A percentile compares a stretch with the other conserved stretches of the same genome.
Conservation (phyloP, 75 land plant species). For the Chamaecyparis obtusa region DNA sequence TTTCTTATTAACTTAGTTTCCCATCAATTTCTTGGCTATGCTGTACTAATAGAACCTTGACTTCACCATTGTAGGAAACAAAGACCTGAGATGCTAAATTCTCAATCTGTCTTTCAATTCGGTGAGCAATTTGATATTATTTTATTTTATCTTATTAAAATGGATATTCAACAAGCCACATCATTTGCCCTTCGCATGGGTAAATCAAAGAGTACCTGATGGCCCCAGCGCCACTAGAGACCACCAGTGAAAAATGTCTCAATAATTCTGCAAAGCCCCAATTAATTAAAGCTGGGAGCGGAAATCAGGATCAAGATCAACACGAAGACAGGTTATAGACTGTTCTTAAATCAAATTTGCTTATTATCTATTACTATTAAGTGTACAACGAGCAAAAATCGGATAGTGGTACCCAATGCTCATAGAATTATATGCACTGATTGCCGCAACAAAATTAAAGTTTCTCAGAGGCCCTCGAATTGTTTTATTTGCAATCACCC, state of each 20-base stretch:
- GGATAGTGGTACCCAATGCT: conserved; percentile 9
- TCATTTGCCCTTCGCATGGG: neutral
- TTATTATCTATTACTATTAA: too few relatives aligned
- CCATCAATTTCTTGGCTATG: neutral
- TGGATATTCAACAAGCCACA: neutral
- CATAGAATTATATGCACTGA: conserved; percentile 4
- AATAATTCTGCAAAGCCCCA: neutral
- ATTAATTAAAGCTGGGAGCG: neutral
- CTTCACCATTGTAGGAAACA: conserved; percentile 32
- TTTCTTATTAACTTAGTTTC: neutral
- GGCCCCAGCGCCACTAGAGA: neutral
- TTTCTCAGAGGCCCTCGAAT: neutral
- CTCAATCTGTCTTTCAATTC: conserved; percentile 10
- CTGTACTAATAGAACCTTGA: neutral
- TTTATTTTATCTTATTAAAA: neutral
- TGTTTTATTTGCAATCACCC: neutral
- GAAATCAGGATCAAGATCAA: neutral
- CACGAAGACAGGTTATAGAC: neutral
- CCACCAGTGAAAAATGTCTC: neutral
- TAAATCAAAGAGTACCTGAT: neutral
- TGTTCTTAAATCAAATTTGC: too few relatives aligned
- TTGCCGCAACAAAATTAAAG: neutral
- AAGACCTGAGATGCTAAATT: conserved; percentile 37
- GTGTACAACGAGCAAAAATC: too few relatives aligned
- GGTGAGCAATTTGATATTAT: conserved; percentile 8